phyloP scores from a whole-genome alignment of 805 yeast genomes.

The Candida railenensis region DNA sequence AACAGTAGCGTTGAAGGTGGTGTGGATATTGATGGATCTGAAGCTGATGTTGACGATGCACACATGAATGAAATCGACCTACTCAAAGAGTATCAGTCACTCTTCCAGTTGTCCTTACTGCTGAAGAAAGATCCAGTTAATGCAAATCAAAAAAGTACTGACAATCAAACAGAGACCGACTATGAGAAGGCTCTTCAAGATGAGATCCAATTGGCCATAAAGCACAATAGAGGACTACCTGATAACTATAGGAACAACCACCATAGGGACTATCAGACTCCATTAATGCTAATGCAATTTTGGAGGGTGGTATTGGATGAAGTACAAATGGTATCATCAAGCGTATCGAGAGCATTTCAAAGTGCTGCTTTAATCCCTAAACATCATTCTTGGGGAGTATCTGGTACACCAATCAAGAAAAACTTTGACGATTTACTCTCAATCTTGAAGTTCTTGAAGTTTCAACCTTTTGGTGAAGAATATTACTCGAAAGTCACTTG shows the following conservation, averaged over 20 bases:
- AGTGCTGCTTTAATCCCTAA: conserved; percentile 80
- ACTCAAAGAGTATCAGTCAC: conserved; percentile 18
- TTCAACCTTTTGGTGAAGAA: conserved; percentile 59
- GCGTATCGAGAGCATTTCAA: conserved; percentile 71
- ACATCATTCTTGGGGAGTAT: conserved; percentile 94
- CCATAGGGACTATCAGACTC: conserved; percentile 64
- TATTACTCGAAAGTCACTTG: conserved; percentile 36
- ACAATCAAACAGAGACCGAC: conserved; percentile 23
- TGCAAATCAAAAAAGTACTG: conserved; percentile 23
- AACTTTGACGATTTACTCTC: conserved; percentile 69
- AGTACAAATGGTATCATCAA: conserved; percentile 86
- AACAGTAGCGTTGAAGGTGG: conserved; percentile 6
- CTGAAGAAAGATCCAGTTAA: conserved; percentile 21
- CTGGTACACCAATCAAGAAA: conserved; percentile 87
- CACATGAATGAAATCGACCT: conserved; percentile 5
- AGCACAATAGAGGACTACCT: conserved; percentile 23
- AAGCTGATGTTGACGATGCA: conserved; percentile 8
- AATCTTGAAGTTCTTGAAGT: conserved; percentile 62
- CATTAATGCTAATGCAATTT: conserved; percentile 77
- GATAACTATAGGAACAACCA: conserved; percentile 16
- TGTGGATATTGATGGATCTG: conserved; percentile 7
- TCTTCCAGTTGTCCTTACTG: conserved; percentile 25
- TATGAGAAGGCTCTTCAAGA: conserved; percentile 33
- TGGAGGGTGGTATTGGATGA: conserved; percentile 92
- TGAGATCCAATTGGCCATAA: conserved; percentile 28